Evolutionary conservation across 805 yeast genomes (phyloP).

Genomic region (Blastobotrys muscicola): DNA sequence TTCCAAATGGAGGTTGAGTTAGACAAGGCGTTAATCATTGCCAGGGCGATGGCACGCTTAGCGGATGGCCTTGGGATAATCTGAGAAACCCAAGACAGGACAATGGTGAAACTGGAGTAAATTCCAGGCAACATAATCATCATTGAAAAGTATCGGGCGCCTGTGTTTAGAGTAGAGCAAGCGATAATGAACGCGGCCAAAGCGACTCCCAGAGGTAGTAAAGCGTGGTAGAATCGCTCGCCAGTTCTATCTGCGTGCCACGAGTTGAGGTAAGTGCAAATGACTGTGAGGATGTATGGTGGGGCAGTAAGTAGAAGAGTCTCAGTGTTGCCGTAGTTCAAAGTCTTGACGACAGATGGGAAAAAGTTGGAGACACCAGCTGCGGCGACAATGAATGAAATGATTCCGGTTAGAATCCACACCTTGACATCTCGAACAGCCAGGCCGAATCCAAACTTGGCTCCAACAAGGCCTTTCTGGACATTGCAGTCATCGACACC

Average conservation of each 20-base stretch:
- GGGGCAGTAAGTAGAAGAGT: constrained; percentile 53
- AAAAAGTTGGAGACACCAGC: constrained; percentile 54
- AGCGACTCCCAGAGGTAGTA: constrained; percentile 36
- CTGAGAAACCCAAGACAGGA: constrained; percentile 47
- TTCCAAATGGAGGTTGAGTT: constrained; percentile 13
- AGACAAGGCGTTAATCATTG: constrained; percentile 42
- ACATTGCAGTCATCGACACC: constrained; percentile 9
- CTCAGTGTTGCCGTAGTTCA: constrained; percentile 40
- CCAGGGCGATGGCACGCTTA: constrained; percentile 48
- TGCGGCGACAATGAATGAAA: constrained; percentile 41
- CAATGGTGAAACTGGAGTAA: constrained; percentile 44
- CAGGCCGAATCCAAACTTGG: constrained; percentile 3
- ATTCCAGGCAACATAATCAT: constrained; percentile 44
- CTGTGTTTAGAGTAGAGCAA: constrained; percentile 36
- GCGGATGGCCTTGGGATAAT: constrained; percentile 49
- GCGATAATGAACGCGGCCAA: constrained; percentile 19
- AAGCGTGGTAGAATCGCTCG: constrained; percentile 42
- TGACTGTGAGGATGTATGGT: constrained; percentile 44
- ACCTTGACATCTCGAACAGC: constrained; percentile 20
- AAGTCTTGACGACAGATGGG: constrained; percentile 50
- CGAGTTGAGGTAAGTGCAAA: constrained; percentile 43
- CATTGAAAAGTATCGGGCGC: constrained; percentile 52
- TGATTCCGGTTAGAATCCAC: constrained; percentile 10
- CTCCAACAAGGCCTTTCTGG: not conserved
- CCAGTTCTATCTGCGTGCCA: constrained; percentile 47